A percentile compares a stretch with the other conserved stretches of the same genome.
These are phyloP conservation scores for Mercurialis annua DNA, from an alignment of 345 rosid genomes.

Conservation along the genomic window DNA sequence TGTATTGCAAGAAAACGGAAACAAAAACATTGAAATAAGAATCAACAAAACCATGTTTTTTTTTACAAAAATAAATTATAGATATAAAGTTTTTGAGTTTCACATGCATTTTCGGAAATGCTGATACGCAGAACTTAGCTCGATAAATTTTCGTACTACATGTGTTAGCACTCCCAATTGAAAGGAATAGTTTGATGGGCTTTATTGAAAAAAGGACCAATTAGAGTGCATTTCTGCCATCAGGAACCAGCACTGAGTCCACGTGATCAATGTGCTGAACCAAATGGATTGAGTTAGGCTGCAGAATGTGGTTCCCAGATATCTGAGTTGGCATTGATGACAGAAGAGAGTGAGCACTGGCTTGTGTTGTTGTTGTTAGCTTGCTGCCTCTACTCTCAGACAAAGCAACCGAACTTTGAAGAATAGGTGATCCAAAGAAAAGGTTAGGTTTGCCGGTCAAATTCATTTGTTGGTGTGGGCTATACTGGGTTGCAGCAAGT, in stretches of 20 bases:
- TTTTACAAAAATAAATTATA: too few species aligned
- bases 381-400: constrained; percentile 32
- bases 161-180: constrained; percentile 71
- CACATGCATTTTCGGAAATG: too few species aligned
- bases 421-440: constrained; percentile 40
- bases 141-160: too few species aligned
- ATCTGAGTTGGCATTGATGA: constrained; percentile 47
- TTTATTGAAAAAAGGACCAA: constrained; percentile 38
- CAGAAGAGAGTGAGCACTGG: constrained; percentile 94
- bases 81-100: too few species aligned
- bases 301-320: constrained; percentile 32
- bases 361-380: constrained; percentile 40
- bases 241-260: constrained; percentile 42
- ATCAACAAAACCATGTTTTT: too few species aligned
- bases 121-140: too few species aligned
- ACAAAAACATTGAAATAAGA: too few species aligned
- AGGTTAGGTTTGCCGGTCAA: constrained; percentile 29
- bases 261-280: constrained; percentile 24
- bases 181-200: constrained; percentile 56
- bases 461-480: constrained; percentile 25
- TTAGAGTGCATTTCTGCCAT: constrained; percentile 32
- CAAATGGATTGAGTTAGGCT: constrained; percentile 19
- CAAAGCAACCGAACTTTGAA: constrained; percentile 21
- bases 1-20: too few species aligned
- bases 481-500: constrained; percentile 22